Conservation (phyloP, 495 filamentous ascomycete genomes). For the Talaromyces stipitatus region DNA sequence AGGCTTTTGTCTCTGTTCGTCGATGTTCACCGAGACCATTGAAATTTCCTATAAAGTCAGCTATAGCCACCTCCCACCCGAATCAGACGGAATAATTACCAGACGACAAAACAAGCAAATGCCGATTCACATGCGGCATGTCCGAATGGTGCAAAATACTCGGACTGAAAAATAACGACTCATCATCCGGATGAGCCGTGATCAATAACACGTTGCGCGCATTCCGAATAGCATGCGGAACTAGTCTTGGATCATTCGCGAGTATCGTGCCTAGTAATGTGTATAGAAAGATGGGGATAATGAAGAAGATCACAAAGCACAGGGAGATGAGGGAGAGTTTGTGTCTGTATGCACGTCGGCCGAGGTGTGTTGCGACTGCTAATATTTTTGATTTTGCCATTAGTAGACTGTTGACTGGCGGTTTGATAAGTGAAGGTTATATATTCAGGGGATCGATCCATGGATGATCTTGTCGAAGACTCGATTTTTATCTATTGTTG, state of each 20-base stretch:
- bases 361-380: neutral
- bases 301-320: constrained; percentile 13
- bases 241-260: constrained; percentile 25
- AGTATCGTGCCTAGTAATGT: constrained; percentile 29
- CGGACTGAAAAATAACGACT: constrained; percentile 35
- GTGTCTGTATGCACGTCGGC: constrained; percentile 4
- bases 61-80: neutral
- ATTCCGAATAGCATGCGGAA: constrained; percentile 25
- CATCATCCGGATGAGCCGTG: constrained; percentile 36
- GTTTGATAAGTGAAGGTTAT: no score
- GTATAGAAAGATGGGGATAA: constrained; percentile 27
- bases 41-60: constrained; percentile 24
- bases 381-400: neutral
- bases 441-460: no score
- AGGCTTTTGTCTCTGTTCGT: constrained; percentile 23
- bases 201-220: constrained; percentile 31
- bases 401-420: neutral
- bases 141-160: constrained; percentile 29
- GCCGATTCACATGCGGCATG: constrained; percentile 19
- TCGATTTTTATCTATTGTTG: no score
- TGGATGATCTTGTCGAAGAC: no score
- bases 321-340: constrained; percentile 9
- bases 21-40: constrained; percentile 29
- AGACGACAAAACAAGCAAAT: constrained; percentile 31
- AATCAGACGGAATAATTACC: constrained; percentile 17